Percentiles rank a stretch among this genome's conserved stretches.
phyloP scores from a whole-genome alignment of 1,284 basidiomycete genomes.

The Volvariella volvacea region DNA sequence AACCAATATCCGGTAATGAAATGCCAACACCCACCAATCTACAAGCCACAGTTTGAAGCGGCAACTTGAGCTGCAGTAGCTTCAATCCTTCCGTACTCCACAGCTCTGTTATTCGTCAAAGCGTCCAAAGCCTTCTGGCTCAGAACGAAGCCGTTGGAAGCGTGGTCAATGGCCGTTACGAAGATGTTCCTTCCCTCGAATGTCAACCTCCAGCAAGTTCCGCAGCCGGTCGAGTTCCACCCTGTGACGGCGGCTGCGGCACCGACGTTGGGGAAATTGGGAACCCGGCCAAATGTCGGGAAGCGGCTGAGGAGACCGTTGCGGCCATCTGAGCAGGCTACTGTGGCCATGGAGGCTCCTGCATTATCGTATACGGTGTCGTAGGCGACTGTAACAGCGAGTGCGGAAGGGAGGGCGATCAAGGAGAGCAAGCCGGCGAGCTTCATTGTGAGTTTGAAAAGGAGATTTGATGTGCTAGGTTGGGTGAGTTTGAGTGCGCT shows the following conservation, averaged over 20 bases:
- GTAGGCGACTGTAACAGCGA: conserved; percentile 32
- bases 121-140: conserved; percentile 32
- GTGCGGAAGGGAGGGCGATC: conserved; percentile 13
- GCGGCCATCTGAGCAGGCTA: conserved; percentile 44
- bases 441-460: conserved; percentile 23
- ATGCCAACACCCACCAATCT: conserved; percentile 10
- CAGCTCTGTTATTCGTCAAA: conserved; percentile 32
- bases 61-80: conserved; percentile 28
- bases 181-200: conserved; percentile 28
- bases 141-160: conserved; percentile 33
- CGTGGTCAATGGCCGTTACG: conserved; percentile 34
- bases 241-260: conserved; percentile 32
- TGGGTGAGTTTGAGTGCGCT: background rate
- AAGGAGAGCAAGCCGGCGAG: conserved; percentile 17
- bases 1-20: background rate
- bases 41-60: conserved; percentile 30
- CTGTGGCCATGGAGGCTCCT: conserved; percentile 25
- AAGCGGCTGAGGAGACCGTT: conserved; percentile 38
- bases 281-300: conserved; percentile 34
- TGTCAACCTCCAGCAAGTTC: conserved; percentile 42
- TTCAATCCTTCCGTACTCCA: conserved; percentile 28
- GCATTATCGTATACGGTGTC: conserved; percentile 35
- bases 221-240: conserved; percentile 41
- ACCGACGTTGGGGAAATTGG: conserved; percentile 38
- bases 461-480: conserved; percentile 1